phyloP scores from a whole-genome alignment of 2,329 filamentous ascomycete genomes.

The Rhynchosporium secalis region DNA sequence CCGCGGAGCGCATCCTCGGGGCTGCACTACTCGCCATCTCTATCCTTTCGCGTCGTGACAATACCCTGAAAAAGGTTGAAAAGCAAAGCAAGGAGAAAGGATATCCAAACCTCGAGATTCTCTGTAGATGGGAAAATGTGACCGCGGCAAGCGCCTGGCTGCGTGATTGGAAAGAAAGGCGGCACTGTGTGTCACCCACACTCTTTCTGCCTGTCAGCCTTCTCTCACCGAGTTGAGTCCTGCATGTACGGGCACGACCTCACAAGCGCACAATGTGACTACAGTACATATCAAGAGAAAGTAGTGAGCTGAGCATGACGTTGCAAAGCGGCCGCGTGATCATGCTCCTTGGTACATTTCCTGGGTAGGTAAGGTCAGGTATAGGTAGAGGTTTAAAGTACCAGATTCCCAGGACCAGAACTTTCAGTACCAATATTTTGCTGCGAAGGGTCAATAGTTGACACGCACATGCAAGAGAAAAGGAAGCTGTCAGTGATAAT shows the following conservation, averaged over 20 bases:
- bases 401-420: too few relatives aligned
- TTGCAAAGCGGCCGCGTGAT: constrained; percentile 9
- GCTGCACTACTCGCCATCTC: neutral
- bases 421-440: too few relatives aligned
- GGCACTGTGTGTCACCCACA: constrained; percentile 21
- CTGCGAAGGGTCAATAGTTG: neutral
- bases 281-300: neutral
- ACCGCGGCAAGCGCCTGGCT: constrained; percentile 1
- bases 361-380: too few relatives aligned
- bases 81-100: neutral
- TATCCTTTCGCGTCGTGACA: neutral
- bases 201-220: constrained; percentile 1
- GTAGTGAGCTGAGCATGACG: neutral
- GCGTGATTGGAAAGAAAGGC: constrained; percentile 14
- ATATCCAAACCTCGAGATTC: neutral
- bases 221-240: constrained; percentile 12
- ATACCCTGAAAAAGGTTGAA: neutral
- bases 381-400: too few relatives aligned
- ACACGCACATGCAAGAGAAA: too few relatives aligned
- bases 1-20: constrained; percentile 2
- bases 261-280: neutral
- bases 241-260: neutral
- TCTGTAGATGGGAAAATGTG: neutral
- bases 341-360: neutral
- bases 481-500: too few relatives aligned